Percentiles rank a stretch among this genome's conserved stretches.
These are phyloP conservation scores for Immersiporthe knoxdaviesiana DNA, from an alignment of 2,329 filamentous ascomycete species.

Conservation along the genomic window DNA sequence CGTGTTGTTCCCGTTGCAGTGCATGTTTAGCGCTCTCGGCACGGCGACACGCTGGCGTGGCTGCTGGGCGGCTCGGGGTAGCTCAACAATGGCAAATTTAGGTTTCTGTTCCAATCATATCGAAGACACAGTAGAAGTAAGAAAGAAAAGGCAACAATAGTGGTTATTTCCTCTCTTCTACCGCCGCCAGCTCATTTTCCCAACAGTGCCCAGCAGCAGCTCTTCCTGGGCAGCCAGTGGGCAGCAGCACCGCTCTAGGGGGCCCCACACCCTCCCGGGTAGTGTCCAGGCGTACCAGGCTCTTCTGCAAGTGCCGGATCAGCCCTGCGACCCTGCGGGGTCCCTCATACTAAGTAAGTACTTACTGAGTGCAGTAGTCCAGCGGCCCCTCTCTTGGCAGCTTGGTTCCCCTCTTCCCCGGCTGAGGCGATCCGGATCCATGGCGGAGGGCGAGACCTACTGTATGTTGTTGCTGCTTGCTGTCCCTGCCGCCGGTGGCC, in stretches of 20 bases:
- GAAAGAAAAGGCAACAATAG: not conserved
- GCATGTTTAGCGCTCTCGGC: slow-evolving; percentile 16
- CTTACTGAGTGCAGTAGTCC: too few species aligned
- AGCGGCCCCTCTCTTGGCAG: not conserved
- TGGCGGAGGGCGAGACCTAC: too few species aligned
- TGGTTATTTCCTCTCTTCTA: not conserved
- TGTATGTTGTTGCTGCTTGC: too few species aligned
- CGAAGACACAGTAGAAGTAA: not conserved
- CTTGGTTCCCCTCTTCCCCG: too few species aligned
- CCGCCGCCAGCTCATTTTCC: too few species aligned
- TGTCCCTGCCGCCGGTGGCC: too few species aligned
- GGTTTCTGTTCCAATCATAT: not conserved
- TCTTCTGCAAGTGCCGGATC: not conserved
- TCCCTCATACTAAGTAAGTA: too few species aligned
- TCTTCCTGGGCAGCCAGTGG: not conserved
- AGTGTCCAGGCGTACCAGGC: not conserved
- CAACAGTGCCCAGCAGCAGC: too few species aligned
- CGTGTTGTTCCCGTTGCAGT: slow-evolving; percentile 21
- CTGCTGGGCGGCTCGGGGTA: not conserved
- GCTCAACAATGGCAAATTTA: too few species aligned
- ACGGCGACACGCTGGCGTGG: not conserved
- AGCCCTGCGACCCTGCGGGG: not conserved
- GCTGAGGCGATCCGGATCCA: not conserved
- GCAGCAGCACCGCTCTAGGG: not conserved
- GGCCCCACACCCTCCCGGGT: not conserved